Evolutionary conservation across 192 early-diverging fungal genomes (phyloP).

Genomic region (Backusella mclennaniae): DNA sequence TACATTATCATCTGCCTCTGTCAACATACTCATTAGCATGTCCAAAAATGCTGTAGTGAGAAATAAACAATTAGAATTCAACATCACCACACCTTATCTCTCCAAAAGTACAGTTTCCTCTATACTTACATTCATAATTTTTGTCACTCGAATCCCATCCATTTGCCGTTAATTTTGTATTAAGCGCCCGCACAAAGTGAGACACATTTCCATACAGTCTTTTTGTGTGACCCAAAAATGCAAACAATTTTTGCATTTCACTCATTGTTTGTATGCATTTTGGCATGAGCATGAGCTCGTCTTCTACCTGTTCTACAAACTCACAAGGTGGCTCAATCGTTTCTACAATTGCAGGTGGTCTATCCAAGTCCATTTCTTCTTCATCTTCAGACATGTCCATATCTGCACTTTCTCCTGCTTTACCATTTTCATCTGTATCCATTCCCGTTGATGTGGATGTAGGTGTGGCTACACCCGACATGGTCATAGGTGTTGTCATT

Average conservation of each 20-base stretch:
- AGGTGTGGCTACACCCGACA: neutral
- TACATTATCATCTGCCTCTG: constrained; percentile 5
- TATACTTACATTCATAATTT: constrained; percentile 17
- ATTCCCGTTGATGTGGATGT: neutral
- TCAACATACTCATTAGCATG: constrained; percentile 9
- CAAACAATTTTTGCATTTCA: constrained; percentile 48
- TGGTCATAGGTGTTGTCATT: neutral
- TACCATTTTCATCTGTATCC: neutral
- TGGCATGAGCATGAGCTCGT: constrained; percentile 4
- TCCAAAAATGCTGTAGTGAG: constrained; percentile 15
- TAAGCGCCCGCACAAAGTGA: constrained; percentile 31
- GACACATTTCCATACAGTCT: constrained; percentile 32
- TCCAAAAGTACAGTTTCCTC: neutral
- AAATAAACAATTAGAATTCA: neutral
- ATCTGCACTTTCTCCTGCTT: neutral
- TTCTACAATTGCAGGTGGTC: constrained; percentile 5
- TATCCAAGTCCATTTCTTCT: neutral
- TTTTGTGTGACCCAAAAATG: constrained; percentile 30
- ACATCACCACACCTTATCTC: neutral
- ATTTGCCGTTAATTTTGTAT: neutral
- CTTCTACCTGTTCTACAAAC: neutral
- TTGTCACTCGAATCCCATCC: constrained; percentile 22
- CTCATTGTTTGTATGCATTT: constrained; percentile 19
- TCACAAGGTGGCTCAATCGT: neutral
- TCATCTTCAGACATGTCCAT: neutral